Evolutionary conservation across 129 eudicot species (phyloP).

Genomic region (Oenanthe sinensis): DNA sequence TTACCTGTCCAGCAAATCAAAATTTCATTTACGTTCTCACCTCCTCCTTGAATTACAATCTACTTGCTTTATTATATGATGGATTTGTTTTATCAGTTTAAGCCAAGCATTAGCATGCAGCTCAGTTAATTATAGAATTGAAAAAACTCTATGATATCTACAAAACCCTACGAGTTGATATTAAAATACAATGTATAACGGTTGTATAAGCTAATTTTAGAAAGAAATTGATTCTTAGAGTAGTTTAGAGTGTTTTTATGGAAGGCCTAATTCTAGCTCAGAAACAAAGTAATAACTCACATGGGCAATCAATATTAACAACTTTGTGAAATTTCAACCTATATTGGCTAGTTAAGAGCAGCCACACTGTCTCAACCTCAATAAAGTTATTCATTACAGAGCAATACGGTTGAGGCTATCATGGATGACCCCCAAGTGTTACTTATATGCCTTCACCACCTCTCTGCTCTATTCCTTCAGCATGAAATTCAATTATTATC

Average conservation of each 20-base stretch:
- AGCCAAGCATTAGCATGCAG: background rate
- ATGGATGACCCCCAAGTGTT: background rate
- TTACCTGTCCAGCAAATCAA: background rate
- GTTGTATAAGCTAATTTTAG: background rate
- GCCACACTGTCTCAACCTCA: background rate
- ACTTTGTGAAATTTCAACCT: background rate
- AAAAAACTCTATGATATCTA: background rate
- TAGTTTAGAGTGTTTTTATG: background rate
- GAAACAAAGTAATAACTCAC: background rate
- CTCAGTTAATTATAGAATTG: background rate
- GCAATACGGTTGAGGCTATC: background rate
- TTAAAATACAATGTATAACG: background rate
- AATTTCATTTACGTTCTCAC: background rate
- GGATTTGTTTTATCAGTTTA: background rate
- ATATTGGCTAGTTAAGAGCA: background rate
- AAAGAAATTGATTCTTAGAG: background rate
- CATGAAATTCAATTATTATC: background rate
- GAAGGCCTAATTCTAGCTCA: background rate
- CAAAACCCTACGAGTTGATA: background rate
- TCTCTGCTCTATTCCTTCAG: background rate
- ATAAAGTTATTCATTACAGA: background rate
- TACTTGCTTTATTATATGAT: background rate
- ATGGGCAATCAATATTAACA: background rate
- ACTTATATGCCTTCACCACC: background rate
- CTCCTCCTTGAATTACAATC: background rate